Conservation (phyloP, 1,139 yeast species). For the Insectozyma bohioensis region DNA sequence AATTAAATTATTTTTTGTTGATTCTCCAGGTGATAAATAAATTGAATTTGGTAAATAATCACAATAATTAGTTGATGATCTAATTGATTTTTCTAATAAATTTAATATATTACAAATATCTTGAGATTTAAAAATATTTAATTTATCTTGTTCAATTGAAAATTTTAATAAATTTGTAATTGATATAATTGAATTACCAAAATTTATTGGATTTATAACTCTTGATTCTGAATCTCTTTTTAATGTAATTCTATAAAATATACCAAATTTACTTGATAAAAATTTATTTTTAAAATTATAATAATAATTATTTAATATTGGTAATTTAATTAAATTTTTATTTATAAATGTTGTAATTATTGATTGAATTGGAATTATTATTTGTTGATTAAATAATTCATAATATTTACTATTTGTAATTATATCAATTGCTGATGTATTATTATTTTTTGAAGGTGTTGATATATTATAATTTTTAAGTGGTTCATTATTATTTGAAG, state of each 20-base stretch:
- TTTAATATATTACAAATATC: slow-evolving; percentile 58
- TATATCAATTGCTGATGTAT: too few species aligned
- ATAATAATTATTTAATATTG: background rate
- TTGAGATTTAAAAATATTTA: slow-evolving; percentile 49
- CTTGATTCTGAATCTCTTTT: slow-evolving; percentile 60
- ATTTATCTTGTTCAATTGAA: slow-evolving; percentile 64
- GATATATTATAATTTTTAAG: slow-evolving; percentile 5
- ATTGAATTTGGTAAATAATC: slow-evolving; percentile 46
- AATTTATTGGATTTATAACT: slow-evolving; percentile 55
- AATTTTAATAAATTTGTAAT: slow-evolving; percentile 57
- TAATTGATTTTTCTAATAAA: slow-evolving; percentile 57
- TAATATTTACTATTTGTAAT: background rate
- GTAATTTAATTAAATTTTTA: background rate
- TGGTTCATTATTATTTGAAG: slow-evolving; percentile 3
- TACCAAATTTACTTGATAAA: slow-evolving; percentile 37
- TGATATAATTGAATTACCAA: slow-evolving; percentile 66
- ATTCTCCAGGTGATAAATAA: slow-evolving; percentile 28
- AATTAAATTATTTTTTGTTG: slow-evolving; percentile 40
- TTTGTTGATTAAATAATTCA: too few species aligned
- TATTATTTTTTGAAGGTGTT: slow-evolving; percentile 3
- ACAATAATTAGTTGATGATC: slow-evolving; percentile 39
- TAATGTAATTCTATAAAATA: slow-evolving; percentile 47
- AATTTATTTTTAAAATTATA: slow-evolving; percentile 14
- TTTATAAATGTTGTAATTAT: slow-evolving; percentile 1
- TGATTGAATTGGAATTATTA: slow-evolving; percentile 5